phyloP scores from a whole-genome alignment of 2,329 filamentous ascomycete species.

The Trichoderma sp. region DNA sequence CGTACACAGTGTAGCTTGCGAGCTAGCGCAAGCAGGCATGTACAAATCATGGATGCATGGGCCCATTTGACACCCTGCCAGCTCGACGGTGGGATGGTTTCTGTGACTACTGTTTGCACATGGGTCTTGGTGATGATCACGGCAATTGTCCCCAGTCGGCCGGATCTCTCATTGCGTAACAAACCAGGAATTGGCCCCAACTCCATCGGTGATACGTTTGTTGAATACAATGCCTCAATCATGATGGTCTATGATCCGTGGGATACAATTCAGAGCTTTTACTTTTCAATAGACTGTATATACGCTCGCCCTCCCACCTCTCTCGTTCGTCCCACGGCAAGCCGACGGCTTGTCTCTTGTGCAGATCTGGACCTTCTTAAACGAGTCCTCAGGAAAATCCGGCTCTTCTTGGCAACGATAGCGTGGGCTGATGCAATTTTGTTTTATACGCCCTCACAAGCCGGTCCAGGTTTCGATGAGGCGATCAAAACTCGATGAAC shows the following conservation, averaged over 20 bases:
- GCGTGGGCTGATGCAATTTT: constrained; percentile 16
- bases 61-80: constrained; percentile 17
- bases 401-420: constrained; percentile 11
- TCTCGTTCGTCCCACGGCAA: neutral
- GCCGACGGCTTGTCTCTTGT: neutral
- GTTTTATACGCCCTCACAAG: neutral
- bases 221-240: neutral
- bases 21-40: constrained; percentile 12
- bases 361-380: constrained; percentile 12
- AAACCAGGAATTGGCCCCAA: neutral
- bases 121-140: neutral
- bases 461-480: constrained; percentile 7
- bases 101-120: neutral
- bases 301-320: neutral
- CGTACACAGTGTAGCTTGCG: constrained; percentile 19
- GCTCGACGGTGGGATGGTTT: constrained; percentile 11
- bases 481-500: constrained; percentile 6
- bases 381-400: neutral
- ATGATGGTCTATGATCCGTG: neutral
- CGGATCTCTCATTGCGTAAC: neutral
- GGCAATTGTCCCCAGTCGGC: neutral
- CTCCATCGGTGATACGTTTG: neutral
- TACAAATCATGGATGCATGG: constrained; percentile 12
- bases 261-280: neutral
- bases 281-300: neutral